A percentile compares a stretch with the other conserved stretches of the same genome.
Conservation (phyloP, 768 basidiomycete species). For the Boletus speciosus region DNA sequence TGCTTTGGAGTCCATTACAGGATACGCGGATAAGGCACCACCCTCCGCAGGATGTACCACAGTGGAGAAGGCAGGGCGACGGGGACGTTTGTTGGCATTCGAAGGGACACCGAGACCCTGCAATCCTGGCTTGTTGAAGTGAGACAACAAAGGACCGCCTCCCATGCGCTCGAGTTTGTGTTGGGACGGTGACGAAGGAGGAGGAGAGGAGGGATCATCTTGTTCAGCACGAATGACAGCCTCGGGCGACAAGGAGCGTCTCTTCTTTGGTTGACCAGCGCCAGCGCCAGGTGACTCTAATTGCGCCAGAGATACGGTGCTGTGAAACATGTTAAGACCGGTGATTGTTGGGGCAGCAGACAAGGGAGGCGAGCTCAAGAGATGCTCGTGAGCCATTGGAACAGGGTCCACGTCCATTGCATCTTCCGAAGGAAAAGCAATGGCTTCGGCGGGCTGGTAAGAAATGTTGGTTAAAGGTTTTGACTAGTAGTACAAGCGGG, state of each 20-base stretch:
- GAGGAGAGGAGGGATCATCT: constrained; percentile 47
- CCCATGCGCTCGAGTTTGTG: constrained; percentile 46
- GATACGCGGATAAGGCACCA: constrained; percentile 41
- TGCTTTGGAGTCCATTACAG: constrained; percentile 33
- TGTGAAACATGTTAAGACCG: constrained; percentile 63
- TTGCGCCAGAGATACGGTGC: constrained; percentile 47
- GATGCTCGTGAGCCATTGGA: constrained; percentile 38
- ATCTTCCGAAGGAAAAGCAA: constrained; percentile 50
- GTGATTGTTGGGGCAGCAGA: constrained; percentile 53
- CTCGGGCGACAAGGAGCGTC: constrained; percentile 59
- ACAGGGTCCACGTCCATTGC: constrained; percentile 78
- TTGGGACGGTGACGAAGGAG: constrained; percentile 44
- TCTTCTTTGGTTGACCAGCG: constrained; percentile 47
- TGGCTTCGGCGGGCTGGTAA: constrained; percentile 33
- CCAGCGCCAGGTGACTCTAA: constrained; percentile 41
- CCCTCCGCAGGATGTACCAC: constrained; percentile 48
- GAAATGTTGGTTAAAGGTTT: constrained; percentile 12
- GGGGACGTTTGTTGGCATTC: constrained; percentile 53
- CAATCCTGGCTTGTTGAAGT: constrained; percentile 49
- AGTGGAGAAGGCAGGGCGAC: constrained; percentile 67
- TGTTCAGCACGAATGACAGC: constrained; percentile 35
- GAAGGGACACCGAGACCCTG: constrained; percentile 55
- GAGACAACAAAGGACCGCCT: constrained; percentile 32
- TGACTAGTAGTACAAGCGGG: not conserved
- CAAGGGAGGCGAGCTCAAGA: constrained; percentile 37